A percentile compares a stretch with the other conserved stretches of the same genome.
Evolutionary conservation across 2,329 filamentous ascomycete species (phyloP).

Genomic region (Zymoseptoria ardabiliae): DNA sequence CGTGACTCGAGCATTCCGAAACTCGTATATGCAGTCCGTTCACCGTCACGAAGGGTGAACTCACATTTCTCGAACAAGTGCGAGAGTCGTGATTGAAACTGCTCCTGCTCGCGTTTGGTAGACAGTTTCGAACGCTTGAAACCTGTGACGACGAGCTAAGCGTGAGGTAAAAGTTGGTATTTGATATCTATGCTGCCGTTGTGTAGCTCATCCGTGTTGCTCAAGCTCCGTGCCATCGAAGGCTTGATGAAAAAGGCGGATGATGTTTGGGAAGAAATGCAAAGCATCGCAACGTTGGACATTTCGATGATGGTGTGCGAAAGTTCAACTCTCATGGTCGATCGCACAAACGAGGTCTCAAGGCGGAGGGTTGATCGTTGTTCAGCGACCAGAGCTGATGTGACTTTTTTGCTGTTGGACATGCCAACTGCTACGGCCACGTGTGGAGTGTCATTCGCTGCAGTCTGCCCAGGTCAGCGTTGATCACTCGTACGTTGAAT

Average conservation of each 20-base stretch:
- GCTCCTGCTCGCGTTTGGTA: no score
- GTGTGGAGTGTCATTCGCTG: no score
- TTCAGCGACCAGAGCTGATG: no score
- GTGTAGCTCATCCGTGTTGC: not conserved
- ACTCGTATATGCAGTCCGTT: not conserved
- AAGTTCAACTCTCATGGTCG: no score
- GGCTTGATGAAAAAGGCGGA: not conserved
- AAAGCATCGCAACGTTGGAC: not conserved
- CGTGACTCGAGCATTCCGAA: not conserved
- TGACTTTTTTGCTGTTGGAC: no score
- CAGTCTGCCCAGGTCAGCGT: no score
- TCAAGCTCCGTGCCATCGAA: not conserved
- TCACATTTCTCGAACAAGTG: not conserved
- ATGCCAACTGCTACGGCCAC: no score
- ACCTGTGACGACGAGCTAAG: not conserved
- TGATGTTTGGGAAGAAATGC: not conserved
- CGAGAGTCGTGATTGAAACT: no score
- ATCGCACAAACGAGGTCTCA: no score
- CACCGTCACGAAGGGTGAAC: not conserved
- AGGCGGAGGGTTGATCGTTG: no score
- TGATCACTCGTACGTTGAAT: no score
- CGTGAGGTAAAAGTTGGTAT: not conserved
- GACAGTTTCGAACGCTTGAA: not conserved
- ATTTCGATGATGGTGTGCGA: not conserved
- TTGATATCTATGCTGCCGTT: not conserved